Evolutionary conservation across 345 rosid species (phyloP).

Genomic region (Eutrema yunnanense): DNA sequence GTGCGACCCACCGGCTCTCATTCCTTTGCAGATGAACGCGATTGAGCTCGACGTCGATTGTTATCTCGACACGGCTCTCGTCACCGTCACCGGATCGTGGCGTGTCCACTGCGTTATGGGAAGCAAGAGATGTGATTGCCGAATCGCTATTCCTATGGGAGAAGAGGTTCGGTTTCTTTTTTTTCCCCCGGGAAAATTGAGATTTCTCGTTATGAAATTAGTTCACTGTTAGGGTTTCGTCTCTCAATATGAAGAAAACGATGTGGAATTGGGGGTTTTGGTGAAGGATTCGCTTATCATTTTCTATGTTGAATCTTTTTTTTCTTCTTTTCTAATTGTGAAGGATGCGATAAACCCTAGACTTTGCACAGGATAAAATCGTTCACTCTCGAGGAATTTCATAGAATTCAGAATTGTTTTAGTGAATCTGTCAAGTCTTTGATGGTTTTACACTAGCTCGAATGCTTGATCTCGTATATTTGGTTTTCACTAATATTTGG

Average conservation of each 20-base stretch:
- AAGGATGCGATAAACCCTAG: neutral
- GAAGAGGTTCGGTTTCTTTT: conserved; percentile 48
- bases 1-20: conserved; percentile 85
- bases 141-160: conserved; percentile 82
- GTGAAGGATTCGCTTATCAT: neutral
- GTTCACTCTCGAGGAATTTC: neutral
- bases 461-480: neutral
- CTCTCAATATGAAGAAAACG: neutral
- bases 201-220: neutral
- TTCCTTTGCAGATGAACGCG: conserved; percentile 81
- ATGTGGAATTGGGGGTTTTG: neutral
- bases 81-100: conserved; percentile 63
- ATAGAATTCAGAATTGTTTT: neutral
- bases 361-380: neutral
- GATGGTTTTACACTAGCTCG: neutral
- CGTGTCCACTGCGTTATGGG: conserved; percentile 93
- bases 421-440: neutral
- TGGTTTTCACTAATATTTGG: neutral
- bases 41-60: conserved; percentile 60
- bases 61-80: conserved; percentile 55
- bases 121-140: conserved; percentile 79
- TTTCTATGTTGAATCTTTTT: neutral
- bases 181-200: neutral
- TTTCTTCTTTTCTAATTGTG: neutral
- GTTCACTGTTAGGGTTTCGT: neutral